Evolutionary conservation across 345 rosid species (phyloP), one percentile per base, ranked within the genome.

Genomic region (Cochlearia excelsa): DNA sequence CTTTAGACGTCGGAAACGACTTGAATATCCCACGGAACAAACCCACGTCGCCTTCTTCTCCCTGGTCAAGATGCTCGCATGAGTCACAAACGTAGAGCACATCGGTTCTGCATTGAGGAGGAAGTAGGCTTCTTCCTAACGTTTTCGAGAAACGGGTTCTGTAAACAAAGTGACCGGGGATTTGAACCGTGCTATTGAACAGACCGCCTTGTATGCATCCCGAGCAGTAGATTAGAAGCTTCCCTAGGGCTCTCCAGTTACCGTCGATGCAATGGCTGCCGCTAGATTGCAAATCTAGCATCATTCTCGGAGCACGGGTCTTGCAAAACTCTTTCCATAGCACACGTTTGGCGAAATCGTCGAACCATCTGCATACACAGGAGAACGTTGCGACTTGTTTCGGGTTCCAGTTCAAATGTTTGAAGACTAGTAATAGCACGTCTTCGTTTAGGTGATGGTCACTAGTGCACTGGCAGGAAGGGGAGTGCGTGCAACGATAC

Each of bases 11-110:
- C 0, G 88, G 66, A 51, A 93, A 90, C 9, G 97, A 84, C 80
- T 87, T 93, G 75, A 93, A 87, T 61, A 93, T 75, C 55, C 99
- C 99, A 4, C 97, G 85, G 68, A 93, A 93, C 72, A 93, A 87
- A 34, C 97, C 99, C 23, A 93, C 78, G 28, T 93, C 99, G 1
- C 97, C 99, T 57, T 93, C 99, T 57, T 93, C 97, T 60, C 99
- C 96, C 77, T 87, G 97, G 71, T 90, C 97, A 52, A 90, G 90
- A 80, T 93, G 99, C 68, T 93, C 99, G 30, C 99, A 93, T 26
- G 99, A 96, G 78, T 93, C 99, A 47, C 95, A 90, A 1, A 93
- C 97, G 45, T 93, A 90, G 42, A 93, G 75, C 38, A 93, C 79
- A 65, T 93, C 99, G 4, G 87, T 80, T 73, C 89, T 80, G 78